A percentile compares a stretch with the other conserved stretches of the same genome.
Evolutionary conservation across 2,329 filamentous ascomycete genomes (phyloP).

Genomic region (Phaeosphaeria sp.): DNA sequence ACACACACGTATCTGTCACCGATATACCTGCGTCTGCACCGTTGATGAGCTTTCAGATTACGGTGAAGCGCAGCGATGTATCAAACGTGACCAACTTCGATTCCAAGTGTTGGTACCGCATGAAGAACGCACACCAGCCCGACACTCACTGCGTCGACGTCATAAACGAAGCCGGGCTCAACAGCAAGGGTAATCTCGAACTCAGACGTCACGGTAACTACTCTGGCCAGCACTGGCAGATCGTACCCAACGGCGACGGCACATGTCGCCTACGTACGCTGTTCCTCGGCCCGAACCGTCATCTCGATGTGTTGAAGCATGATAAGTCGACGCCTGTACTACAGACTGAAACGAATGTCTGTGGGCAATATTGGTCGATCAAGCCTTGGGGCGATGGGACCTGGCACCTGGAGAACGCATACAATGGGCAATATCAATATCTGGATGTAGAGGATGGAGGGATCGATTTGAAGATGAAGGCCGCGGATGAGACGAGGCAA

Average conservation of each 20-base stretch:
- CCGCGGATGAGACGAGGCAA: slow-evolving; percentile 16
- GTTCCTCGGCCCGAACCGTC: slow-evolving; percentile 26
- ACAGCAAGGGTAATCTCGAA: slow-evolving; percentile 20
- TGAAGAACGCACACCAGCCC: slow-evolving; percentile 26
- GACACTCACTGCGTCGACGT: slow-evolving; percentile 25
- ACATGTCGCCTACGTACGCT: slow-evolving; percentile 24
- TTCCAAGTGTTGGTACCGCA: slow-evolving; percentile 26
- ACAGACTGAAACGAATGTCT: slow-evolving; percentile 8
- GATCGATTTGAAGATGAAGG: slow-evolving; percentile 18
- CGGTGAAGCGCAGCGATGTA: slow-evolving; percentile 17
- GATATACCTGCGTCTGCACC: slow-evolving; percentile 18
- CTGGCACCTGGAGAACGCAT: slow-evolving; percentile 28
- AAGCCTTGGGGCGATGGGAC: slow-evolving; percentile 30
- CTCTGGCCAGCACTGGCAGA: slow-evolving; percentile 34
- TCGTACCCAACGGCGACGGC: slow-evolving; percentile 22
- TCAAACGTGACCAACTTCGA: slow-evolving; percentile 16
- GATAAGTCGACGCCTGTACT: slow-evolving; percentile 28
- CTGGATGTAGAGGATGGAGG: slow-evolving; percentile 27
- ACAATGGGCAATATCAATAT: slow-evolving; percentile 15
- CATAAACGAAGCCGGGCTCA: slow-evolving; percentile 25
- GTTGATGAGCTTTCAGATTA: slow-evolving; percentile 29
- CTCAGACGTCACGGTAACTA: slow-evolving; percentile 24
- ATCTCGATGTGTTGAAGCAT: slow-evolving; percentile 21
- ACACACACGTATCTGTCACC: slow-evolving; percentile 27
- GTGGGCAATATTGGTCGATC: slow-evolving; percentile 26